Conservation (phyloP, 495 filamentous ascomycete species). For the Hypoxylon perforatum region DNA sequence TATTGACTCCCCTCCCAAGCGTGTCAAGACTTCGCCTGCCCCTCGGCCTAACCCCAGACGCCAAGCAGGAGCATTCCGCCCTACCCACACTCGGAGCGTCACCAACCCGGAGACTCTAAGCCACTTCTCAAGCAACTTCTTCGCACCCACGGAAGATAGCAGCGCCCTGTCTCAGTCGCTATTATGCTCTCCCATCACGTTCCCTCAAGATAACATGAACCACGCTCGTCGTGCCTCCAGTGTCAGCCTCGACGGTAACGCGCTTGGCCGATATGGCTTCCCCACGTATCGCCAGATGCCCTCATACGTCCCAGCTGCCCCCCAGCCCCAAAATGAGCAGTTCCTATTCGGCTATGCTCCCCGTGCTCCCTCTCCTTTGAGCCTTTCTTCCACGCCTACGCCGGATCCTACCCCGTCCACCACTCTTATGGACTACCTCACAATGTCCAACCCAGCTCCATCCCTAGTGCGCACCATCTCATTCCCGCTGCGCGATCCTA, state of each 20-base stretch:
- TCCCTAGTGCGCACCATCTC: slow-evolving; percentile 84
- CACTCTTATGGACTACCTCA: slow-evolving; percentile 81
- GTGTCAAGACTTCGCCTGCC: slow-evolving; percentile 51
- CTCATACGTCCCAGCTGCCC: slow-evolving; percentile 66
- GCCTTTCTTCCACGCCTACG: slow-evolving; percentile 53
- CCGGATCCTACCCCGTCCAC: slow-evolving; percentile 66
- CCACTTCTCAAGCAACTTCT: slow-evolving; percentile 61
- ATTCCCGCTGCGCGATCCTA: slow-evolving; percentile 72
- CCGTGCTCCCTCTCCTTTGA: slow-evolving; percentile 63
- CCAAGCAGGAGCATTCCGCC: slow-evolving; percentile 54
- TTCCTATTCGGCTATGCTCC: slow-evolving; percentile 59
- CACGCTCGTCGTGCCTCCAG: slow-evolving; percentile 71
- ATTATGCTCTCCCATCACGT: slow-evolving; percentile 74
- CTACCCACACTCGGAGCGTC: slow-evolving; percentile 70
- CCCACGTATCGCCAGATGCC: slow-evolving; percentile 84
- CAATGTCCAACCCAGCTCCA: slow-evolving; percentile 79
- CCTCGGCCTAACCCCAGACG: slow-evolving; percentile 39
- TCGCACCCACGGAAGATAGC: slow-evolving; percentile 50
- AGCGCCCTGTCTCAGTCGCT: slow-evolving; percentile 54
- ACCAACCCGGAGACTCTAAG: slow-evolving; percentile 71
- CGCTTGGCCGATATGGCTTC: slow-evolving; percentile 76
- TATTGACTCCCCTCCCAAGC: slow-evolving; percentile 60
- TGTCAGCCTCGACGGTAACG: slow-evolving; percentile 73
- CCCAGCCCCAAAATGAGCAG: slow-evolving; percentile 52
- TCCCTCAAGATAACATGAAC: slow-evolving; percentile 63